Evolutionary conservation across 2,329 filamentous ascomycete genomes (phyloP).

Genomic region (Colletotrichum orbiculare): DNA sequence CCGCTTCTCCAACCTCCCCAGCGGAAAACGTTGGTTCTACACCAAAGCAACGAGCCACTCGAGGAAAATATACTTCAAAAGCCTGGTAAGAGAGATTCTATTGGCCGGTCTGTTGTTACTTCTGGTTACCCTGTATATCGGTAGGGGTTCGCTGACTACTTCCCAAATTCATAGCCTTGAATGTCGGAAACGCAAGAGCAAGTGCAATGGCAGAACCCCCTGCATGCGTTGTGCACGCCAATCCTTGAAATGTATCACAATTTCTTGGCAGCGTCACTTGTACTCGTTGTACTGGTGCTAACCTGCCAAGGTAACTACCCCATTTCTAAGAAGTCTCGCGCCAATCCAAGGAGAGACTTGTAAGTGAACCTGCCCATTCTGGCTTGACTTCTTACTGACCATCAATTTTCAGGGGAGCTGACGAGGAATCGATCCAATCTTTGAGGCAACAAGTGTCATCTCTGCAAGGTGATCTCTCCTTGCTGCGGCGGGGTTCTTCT

Average conservation of each 20-base stretch:
- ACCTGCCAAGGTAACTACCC: constrained; percentile 19
- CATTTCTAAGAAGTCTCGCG: constrained; percentile 20
- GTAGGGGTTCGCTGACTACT: background rate
- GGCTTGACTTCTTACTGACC: background rate
- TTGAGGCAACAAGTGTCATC: constrained; percentile 28
- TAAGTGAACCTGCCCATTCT: background rate
- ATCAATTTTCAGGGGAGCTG: background rate
- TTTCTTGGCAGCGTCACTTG: background rate
- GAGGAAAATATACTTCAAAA: constrained; percentile 34
- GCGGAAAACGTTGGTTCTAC: background rate
- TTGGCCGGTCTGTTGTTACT: background rate
- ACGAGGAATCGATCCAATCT: constrained; percentile 10
- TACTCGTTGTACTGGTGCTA: background rate
- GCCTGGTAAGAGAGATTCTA: constrained; percentile 18
- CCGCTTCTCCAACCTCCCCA: constrained; percentile 5
- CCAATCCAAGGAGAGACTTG: background rate
- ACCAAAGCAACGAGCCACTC: constrained; percentile 19
- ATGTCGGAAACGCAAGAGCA: constrained; percentile 34
- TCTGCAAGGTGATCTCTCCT: constrained; percentile 5
- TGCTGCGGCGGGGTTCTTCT: constrained; percentile 11
- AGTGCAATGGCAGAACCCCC: constrained; percentile 31
- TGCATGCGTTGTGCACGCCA: constrained; percentile 32
- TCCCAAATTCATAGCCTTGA: constrained; percentile 7
- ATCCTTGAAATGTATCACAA: constrained; percentile 19
- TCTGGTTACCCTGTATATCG: background rate